Conservation (phyloP, 2,329 filamentous ascomycete genomes). For the Cordyceps cicadae region DNA sequence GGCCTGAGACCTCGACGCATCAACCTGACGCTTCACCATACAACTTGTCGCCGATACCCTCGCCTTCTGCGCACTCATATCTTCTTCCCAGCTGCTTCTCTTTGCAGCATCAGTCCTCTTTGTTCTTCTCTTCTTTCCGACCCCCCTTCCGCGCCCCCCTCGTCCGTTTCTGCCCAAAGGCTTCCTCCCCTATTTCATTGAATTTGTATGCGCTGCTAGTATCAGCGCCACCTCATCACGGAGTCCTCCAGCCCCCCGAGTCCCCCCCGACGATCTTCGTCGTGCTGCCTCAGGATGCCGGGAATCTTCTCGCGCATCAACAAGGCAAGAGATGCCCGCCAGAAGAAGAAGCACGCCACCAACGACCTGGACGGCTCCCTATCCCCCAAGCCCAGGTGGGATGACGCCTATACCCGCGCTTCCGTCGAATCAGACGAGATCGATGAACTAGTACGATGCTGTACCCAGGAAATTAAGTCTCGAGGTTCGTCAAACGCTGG, state of each 20-base stretch:
- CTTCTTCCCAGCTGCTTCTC: background rate
- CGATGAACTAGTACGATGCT: conserved; percentile 74
- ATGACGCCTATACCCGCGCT: conserved; percentile 77
- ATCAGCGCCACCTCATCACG: background rate
- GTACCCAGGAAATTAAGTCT: conserved; percentile 85
- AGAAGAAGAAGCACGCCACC: conserved; percentile 63
- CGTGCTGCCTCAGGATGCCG: conserved; percentile 36
- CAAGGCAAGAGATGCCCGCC: conserved; percentile 29
- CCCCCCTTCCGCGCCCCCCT: too few relatives aligned
- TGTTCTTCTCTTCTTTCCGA: background rate
- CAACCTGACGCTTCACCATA: conserved; percentile 1
- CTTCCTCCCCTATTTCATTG: background rate
- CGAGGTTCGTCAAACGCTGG: conserved; percentile 55
- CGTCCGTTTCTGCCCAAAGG: background rate
- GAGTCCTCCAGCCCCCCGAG: background rate
- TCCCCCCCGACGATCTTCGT: background rate
- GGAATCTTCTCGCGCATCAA: conserved; percentile 59
- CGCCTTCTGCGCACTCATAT: background rate
- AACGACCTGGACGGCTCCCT: conserved; percentile 41
- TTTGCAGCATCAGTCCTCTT: background rate
- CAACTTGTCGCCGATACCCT: background rate
- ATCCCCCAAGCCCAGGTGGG: conserved; percentile 69
- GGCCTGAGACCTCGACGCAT: conserved; percentile 1
- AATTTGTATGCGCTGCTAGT: conserved; percentile 3
- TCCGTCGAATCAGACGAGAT: conserved; percentile 85